Evolutionary conservation across 495 filamentous ascomycete genomes (phyloP).

Genomic region (Talaromyces proteolyticus): DNA sequence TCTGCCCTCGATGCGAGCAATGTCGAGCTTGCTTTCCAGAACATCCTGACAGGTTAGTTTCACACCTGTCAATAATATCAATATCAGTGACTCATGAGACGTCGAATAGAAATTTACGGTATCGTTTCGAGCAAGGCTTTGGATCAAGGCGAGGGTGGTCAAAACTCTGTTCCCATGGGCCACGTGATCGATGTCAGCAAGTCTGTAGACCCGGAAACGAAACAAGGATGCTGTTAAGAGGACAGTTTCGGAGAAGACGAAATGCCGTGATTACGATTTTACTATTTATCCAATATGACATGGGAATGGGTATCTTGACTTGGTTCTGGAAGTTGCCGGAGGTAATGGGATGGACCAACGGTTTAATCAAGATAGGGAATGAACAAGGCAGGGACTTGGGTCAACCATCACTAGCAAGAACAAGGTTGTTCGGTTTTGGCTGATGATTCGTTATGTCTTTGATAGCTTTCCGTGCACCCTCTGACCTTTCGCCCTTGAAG

Average conservation of each 20-base stretch:
- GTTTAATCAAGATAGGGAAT: no score
- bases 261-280: background rate
- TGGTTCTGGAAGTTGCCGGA: no score
- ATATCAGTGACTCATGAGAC: constrained; percentile 1
- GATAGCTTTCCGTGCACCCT: no score
- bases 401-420: no score
- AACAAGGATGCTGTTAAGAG: constrained; percentile 85
- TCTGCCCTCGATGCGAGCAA: constrained; percentile 98
- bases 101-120: constrained; percentile 84
- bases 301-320: constrained; percentile 1
- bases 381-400: no score
- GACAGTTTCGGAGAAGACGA: background rate
- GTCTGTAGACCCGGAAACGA: constrained; percentile 66
- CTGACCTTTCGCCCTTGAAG: no score
- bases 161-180: constrained; percentile 66
- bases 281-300: background rate
- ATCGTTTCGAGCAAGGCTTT: constrained; percentile 98
- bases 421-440: no score
- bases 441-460: no score
- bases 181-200: constrained; percentile 81
- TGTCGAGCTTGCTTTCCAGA: constrained; percentile 99
- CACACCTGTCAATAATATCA: background rate
- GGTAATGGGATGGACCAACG: no score
- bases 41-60: constrained; percentile 88
- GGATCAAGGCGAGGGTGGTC: constrained; percentile 72